A percentile compares a stretch with the other conserved stretches of the same genome.
Evolutionary conservation across 441 rosid species (phyloP).

Genomic region (Kokia cookei): DNA sequence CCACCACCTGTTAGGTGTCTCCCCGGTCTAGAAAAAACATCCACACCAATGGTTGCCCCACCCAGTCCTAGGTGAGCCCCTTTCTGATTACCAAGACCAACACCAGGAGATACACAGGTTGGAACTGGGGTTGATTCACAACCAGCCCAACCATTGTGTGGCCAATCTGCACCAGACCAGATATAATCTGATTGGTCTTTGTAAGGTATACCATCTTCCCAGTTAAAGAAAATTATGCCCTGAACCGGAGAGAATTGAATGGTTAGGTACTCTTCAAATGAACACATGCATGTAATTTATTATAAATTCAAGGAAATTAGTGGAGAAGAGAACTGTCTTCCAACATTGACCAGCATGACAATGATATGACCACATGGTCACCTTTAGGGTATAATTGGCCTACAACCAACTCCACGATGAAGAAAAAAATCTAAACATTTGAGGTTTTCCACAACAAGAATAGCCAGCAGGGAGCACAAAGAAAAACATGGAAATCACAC

Average conservation of each 20-base stretch:
- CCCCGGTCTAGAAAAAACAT: conserved; percentile 46
- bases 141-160: conserved; percentile 87
- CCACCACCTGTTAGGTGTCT: conserved; percentile 46
- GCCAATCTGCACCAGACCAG: conserved; percentile 91
- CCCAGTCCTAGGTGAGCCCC: conserved; percentile 82
- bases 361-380: neutral
- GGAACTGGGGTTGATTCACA: conserved; percentile 78
- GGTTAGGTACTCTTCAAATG: conserved; percentile 7
- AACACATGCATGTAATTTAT: neutral
- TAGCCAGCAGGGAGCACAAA: neutral
- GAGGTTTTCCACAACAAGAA: neutral
- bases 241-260: conserved; percentile 26
- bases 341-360: neutral
- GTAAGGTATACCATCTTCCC: conserved; percentile 45
- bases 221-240: conserved; percentile 79
- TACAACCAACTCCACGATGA: conserved; percentile 1
- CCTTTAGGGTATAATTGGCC: neutral
- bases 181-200: conserved; percentile 44
- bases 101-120: conserved; percentile 66
- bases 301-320: neutral
- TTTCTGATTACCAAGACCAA: conserved; percentile 73
- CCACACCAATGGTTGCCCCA: conserved; percentile 61
- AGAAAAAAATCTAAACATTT: neutral
- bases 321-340: neutral
- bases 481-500: neutral